Conservation (phyloP, 1,284 basidiomycete species). For the Papiliotrema fonsecae region DNA sequence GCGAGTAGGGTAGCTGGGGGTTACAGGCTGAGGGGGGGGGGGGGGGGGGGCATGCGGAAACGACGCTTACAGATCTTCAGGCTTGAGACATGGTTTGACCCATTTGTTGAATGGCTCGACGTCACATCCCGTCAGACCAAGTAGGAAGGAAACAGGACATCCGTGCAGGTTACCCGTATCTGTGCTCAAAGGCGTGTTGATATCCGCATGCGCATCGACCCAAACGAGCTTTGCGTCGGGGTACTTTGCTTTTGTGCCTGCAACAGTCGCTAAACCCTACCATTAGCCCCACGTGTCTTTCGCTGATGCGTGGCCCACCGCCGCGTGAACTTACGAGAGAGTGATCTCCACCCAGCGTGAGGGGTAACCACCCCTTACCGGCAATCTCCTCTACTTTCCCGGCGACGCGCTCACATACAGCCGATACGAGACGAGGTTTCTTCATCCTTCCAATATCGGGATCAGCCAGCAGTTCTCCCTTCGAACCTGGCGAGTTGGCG, state of each 20-base stretch:
- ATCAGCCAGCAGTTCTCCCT: constrained; percentile 25
- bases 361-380: constrained; percentile 70
- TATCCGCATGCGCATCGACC: constrained; percentile 90
- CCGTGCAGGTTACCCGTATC: constrained; percentile 94
- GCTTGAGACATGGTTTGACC: constrained; percentile 68
- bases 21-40: not conserved
- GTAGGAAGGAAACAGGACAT: constrained; percentile 94
- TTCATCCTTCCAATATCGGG: constrained; percentile 80
- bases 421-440: constrained; percentile 78
- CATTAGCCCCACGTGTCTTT: not conserved
- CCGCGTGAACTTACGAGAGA: constrained; percentile 74
- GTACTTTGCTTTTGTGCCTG: constrained; percentile 49
- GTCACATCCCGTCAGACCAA: constrained; percentile 60
- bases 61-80: constrained; percentile 53
- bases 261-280: constrained; percentile 78
- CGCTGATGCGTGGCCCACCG: too few relatives aligned
- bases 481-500: not conserved
- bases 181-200: constrained; percentile 86
- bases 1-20: not conserved
- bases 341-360: constrained; percentile 96
- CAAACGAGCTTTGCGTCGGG: constrained; percentile 78
- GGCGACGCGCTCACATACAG: constrained; percentile 78
- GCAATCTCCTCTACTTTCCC: constrained; percentile 68
- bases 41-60: not conserved
- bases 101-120: constrained; percentile 62